Evolutionary conservation across 2,329 filamentous ascomycete genomes (phyloP), one percentile per base, ranked within the genome.

Genomic region (Aspergillus spinulosporus): DNA sequence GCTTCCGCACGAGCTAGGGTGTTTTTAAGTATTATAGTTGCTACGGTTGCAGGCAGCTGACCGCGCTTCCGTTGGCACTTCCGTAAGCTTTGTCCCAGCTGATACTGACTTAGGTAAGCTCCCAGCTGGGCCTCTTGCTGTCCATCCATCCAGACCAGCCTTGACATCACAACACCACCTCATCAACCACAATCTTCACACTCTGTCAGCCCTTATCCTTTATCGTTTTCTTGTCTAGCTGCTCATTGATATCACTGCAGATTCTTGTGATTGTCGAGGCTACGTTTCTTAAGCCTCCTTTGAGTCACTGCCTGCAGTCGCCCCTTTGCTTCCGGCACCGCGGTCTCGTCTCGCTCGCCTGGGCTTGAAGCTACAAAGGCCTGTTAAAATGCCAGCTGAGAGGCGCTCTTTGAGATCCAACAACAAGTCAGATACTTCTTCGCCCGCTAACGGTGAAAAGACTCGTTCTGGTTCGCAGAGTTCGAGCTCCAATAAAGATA

Each of bases 391-490:
- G 76, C 75, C 76, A 63, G 69, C 72, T 64, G 76, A 77, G 69
- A 75, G 74, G 69, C 76, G 76, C 60, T 76, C 72, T 61, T 64
- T 78, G 66, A 70, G 75, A 70, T 78, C 76, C 57, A 74, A 74
- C 65, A 78, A 74, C 70, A 78, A 77, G 63, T 72, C 73, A 60
- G 76, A 78, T 62, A 70, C 71, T 57, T 76, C 76, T 60, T 76
- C 74, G 59, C 76, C 75, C 59, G 72, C 76, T 67, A 78, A 78
- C 72, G 74, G 76, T 68, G 75, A 78, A 57, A 78, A 77, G 62
- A 66, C 70, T 59, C 69, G 69, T 50, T 76, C 76, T 52, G 73
- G 72, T 64, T 77, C 76, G 14, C 74, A 76, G 63, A 74, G 63
- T 66, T 75, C 76, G 48, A 68, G 66, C 64, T 72, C 73, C 58